Evolutionary conservation across 257 asterid species (phyloP).

Genomic region (Solanum sejunctum): DNA sequence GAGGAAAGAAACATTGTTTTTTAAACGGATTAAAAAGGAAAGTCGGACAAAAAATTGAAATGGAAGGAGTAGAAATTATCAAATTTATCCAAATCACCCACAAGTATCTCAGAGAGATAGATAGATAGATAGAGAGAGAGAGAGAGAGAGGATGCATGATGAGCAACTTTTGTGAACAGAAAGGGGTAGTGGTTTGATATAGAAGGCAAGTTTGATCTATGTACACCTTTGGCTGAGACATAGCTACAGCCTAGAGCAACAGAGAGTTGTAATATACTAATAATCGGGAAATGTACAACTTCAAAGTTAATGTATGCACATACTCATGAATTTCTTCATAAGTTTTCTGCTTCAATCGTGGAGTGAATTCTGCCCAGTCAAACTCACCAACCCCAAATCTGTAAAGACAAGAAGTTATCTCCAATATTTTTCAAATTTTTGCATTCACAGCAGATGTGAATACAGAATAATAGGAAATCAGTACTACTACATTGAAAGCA

Average conservation of each 20-base stretch:
- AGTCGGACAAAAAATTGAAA: background rate
- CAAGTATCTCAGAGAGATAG: background rate
- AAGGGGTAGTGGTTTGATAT: background rate
- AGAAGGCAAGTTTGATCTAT: background rate
- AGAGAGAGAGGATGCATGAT: background rate
- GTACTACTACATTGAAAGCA: background rate
- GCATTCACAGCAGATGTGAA: background rate
- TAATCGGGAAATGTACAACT: background rate
- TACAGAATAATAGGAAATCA: background rate
- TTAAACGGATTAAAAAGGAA: no score
- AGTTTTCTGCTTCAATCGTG: slow-evolving; percentile 81
- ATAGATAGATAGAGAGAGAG: background rate
- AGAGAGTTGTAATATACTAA: background rate
- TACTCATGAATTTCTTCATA: slow-evolving; percentile 69
- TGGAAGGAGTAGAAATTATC: background rate
- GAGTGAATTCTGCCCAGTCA: slow-evolving; percentile 83
- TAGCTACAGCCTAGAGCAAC: background rate
- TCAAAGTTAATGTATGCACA: slow-evolving; percentile 14
- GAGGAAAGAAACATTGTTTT: background rate
- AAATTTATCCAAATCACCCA: background rate
- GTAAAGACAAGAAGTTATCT: slow-evolving; percentile 3
- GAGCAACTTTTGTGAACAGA: background rate
- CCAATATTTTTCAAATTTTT: background rate
- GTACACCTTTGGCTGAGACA: background rate
- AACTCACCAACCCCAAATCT: slow-evolving; percentile 79